Evolutionary conservation across 139 green algal species (phyloP).

Genomic region (Nannochloris sp.): DNA sequence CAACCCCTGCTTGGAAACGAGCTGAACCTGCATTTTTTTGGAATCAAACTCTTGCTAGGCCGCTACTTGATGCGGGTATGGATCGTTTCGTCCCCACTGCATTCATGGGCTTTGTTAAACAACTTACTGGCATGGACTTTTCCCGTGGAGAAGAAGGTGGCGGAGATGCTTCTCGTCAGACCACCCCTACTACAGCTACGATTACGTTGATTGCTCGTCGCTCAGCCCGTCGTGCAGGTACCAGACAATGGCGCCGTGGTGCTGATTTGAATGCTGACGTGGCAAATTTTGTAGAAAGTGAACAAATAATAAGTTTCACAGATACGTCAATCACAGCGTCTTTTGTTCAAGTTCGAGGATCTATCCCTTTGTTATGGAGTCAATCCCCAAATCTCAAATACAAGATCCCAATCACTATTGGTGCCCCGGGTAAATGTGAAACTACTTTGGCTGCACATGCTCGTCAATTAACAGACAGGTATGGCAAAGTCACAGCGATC

Average conservation of each 20-base stretch:
- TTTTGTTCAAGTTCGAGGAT: conserved; percentile 65
- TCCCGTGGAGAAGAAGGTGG: background rate
- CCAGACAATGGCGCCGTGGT: conserved; percentile 76
- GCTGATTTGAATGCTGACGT: conserved; percentile 55
- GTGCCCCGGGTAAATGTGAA: conserved; percentile 13
- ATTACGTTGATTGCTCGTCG: conserved; percentile 61
- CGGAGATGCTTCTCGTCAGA: background rate
- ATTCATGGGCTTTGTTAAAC: conserved; percentile 64
- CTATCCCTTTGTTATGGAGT: conserved; percentile 77
- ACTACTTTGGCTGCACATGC: conserved; percentile 34
- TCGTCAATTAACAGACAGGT: conserved; percentile 22
- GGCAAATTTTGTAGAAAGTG: conserved; percentile 89
- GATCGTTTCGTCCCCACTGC: conserved; percentile 49
- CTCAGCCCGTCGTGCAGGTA: conserved; percentile 47
- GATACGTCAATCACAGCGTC: conserved; percentile 18
- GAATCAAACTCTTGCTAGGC: conserved; percentile 53
- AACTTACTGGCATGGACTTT: conserved; percentile 53
- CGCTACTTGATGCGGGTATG: conserved; percentile 39
- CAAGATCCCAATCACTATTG: conserved; percentile 75
- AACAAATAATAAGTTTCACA: conserved; percentile 70
- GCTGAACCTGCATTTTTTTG: conserved; percentile 66
- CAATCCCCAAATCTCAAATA: conserved; percentile 88
- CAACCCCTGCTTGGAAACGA: conserved; percentile 15
- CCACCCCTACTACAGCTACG: conserved; percentile 2
- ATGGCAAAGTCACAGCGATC: conserved; percentile 43